Evolutionary conservation across 2,329 filamentous ascomycete species (phyloP).

Genomic region (Pestalotiopsis fici): DNA sequence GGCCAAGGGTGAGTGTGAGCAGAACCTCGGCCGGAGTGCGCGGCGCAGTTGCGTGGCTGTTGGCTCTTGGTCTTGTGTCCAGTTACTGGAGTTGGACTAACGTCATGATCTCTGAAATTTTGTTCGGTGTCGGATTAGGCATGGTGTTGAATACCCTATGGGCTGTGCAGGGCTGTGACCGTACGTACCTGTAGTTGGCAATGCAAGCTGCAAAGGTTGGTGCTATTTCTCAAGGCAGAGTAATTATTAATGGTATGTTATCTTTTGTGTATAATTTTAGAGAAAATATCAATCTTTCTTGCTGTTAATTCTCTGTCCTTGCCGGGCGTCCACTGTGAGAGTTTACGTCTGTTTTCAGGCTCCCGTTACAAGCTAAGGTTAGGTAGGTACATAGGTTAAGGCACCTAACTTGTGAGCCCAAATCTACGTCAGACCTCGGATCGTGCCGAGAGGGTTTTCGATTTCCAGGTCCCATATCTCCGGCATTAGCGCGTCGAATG

Average conservation of each 20-base stretch:
- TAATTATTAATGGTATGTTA: too few relatives aligned
- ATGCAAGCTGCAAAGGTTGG: neutral
- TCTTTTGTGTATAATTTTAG: too few relatives aligned
- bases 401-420: neutral
- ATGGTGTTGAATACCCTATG: neutral
- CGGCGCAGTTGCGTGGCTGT: neutral
- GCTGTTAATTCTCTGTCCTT: too few relatives aligned
- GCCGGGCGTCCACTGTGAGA: too few relatives aligned
- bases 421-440: neutral
- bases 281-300: too few relatives aligned
- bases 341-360: too few relatives aligned
- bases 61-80: slow-evolving; percentile 12
- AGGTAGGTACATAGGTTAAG: neutral
- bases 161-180: neutral
- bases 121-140: slow-evolving; percentile 7
- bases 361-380: too few relatives aligned
- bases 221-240: too few relatives aligned
- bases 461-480: neutral
- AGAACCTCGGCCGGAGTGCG: neutral
- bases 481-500: neutral
- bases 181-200: neutral
- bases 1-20: neutral
- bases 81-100: slow-evolving; percentile 13
- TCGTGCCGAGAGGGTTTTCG: neutral
- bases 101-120: slow-evolving; percentile 3